Evolutionary conservation across 345 rosid species (phyloP).

Genomic region (Populus deltoides): DNA sequence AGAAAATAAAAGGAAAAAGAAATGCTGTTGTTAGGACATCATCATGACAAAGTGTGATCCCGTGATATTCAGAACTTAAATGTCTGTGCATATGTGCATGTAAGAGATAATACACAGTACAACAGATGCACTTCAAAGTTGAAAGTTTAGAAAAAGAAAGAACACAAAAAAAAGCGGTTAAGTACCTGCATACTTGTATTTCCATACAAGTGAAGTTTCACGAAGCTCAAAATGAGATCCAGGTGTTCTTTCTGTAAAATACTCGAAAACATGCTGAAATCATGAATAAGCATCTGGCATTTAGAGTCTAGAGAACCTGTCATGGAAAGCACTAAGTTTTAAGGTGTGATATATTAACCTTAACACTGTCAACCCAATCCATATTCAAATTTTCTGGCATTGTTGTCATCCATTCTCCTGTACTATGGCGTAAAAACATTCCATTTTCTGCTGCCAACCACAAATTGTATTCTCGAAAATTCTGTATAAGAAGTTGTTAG

Average conservation of each 20-base stretch:
- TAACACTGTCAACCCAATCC: conserved; percentile 65
- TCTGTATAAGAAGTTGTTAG: conserved; percentile 34
- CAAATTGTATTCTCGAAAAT: conserved; percentile 48
- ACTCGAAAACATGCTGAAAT: conserved; percentile 57
- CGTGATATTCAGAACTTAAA: background rate
- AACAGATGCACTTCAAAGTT: background rate
- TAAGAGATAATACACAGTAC: background rate
- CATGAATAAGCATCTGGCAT: conserved; percentile 26
- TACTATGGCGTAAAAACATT: conserved; percentile 48
- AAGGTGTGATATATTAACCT: conserved; percentile 28
- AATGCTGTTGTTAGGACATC: background rate
- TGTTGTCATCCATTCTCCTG: conserved; percentile 57
- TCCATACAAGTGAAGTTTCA: conserved; percentile 61
- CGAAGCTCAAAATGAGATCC: conserved; percentile 58
- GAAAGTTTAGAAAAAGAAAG: background rate
- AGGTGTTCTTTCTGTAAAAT: conserved; percentile 62
- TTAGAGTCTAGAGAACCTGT: conserved; percentile 13
- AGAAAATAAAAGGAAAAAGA: background rate
- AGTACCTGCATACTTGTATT: conserved; percentile 58
- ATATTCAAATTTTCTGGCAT: conserved; percentile 58
- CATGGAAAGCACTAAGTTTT: conserved; percentile 9
- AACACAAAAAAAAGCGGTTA: background rate
- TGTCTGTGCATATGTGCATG: background rate
- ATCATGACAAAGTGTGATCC: no score
- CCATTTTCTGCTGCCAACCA: conserved; percentile 72